These are phyloP conservation scores for Stentor coeruleus DNA, from an alignment of 73 alveolate genomes.

Conservation along the genomic window DNA sequence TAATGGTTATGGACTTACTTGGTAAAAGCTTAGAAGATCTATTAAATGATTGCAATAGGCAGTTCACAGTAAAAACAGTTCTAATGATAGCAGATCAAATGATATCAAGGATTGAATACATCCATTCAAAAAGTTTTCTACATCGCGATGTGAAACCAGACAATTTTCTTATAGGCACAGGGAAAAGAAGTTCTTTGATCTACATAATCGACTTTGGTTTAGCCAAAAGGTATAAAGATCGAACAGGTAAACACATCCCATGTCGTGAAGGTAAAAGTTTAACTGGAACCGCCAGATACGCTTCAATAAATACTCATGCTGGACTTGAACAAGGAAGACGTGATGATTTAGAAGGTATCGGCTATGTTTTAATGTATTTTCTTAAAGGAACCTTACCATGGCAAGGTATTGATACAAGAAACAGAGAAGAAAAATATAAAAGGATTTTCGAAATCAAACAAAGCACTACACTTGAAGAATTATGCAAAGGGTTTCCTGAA, in stretches of 20 bases:
- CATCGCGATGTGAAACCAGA: constrained; percentile 96
- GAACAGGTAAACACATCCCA: constrained; percentile 82
- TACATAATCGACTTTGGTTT: constrained; percentile 92
- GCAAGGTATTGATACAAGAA: constrained; percentile 75
- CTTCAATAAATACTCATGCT: constrained; percentile 90
- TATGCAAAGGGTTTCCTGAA: constrained; percentile 81
- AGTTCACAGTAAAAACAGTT: constrained; percentile 71
- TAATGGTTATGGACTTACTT: constrained; percentile 80
- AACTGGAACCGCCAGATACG: constrained; percentile 95
- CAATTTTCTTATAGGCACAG: constrained; percentile 85
- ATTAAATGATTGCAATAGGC: constrained; percentile 60
- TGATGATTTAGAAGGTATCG: constrained; percentile 88
- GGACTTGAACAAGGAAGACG: constrained; percentile 89
- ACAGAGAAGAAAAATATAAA: constrained; percentile 75
- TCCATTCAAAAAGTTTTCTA: constrained; percentile 75
- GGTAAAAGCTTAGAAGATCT: constrained; percentile 83
- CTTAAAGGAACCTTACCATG: constrained; percentile 79
- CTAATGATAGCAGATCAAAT: constrained; percentile 74
- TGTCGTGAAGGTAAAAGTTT: constrained; percentile 87
- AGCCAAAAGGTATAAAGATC: constrained; percentile 75
- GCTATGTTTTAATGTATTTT: constrained; percentile 76
- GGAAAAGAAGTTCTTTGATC: constrained; percentile 66
- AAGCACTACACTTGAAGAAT: constrained; percentile 57
- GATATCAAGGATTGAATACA: constrained; percentile 69
- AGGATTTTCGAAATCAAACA: constrained; percentile 68